phyloP scores from a whole-genome alignment of 192 early-diverging fungal species.

The Coemansia sp. region DNA sequence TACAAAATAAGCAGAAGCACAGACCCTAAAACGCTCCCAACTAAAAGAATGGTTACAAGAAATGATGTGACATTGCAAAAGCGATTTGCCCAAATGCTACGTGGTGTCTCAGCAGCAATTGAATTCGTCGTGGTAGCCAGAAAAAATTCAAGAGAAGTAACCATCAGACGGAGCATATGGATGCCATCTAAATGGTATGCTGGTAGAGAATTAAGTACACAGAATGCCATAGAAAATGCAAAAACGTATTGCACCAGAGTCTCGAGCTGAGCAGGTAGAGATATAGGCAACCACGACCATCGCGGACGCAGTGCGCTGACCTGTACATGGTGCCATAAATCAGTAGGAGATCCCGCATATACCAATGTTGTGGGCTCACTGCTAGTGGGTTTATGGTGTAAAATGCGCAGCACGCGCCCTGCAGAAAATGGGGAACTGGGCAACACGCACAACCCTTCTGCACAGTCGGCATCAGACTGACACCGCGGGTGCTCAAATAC shows the following conservation, averaged over 20 bases:
- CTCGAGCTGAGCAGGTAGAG: conserved; percentile 25
- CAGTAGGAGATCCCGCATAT: conserved; percentile 26
- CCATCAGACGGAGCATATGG: conserved; percentile 20
- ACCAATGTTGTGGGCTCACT: conserved; percentile 6
- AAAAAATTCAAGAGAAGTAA: conserved; percentile 1
- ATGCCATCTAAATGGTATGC: conserved; percentile 43
- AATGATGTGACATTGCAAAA: conserved; percentile 7
- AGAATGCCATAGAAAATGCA: conserved; percentile 41
- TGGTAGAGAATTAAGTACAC: conserved; percentile 39
- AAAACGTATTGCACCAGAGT: conserved; percentile 35
- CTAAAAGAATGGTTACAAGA: conserved; percentile 26
- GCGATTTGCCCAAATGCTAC: neutral
- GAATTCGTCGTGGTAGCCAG: neutral
- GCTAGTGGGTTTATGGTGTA: conserved; percentile 4
- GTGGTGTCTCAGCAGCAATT: neutral
- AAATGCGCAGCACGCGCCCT: conserved; percentile 38
- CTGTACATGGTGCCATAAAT: conserved; percentile 41
- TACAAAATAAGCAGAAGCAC: conserved; percentile 16
- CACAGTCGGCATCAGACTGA: conserved; percentile 21
- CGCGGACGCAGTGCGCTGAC: conserved; percentile 35
- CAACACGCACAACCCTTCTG: conserved; percentile 15
- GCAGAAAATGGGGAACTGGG: conserved; percentile 30
- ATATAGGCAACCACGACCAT: conserved; percentile 12
- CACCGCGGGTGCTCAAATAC: conserved; percentile 29
- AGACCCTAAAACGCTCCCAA: conserved; percentile 32